A percentile compares a stretch with the other conserved stretches of the same genome.
Conservation (phyloP, 1,284 basidiomycete genomes). For the Exobasidium rhododendri region DNA sequence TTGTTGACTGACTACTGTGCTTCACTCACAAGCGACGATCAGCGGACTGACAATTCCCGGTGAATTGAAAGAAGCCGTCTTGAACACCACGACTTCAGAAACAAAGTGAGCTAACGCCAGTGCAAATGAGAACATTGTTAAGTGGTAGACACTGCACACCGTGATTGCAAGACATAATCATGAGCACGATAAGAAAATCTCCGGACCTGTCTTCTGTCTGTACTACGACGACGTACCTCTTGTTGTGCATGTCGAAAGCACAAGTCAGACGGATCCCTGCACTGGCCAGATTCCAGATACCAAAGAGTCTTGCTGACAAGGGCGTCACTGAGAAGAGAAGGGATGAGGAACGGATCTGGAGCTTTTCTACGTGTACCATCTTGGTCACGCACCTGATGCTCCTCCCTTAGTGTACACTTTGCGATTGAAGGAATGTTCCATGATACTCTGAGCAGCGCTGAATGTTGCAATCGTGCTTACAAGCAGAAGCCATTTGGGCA, state of each 20-base stretch:
- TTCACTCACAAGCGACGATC: constrained; percentile 76
- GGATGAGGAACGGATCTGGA: not conserved
- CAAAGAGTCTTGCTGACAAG: constrained; percentile 46
- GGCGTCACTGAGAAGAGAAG: constrained; percentile 33
- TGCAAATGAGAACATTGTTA: constrained; percentile 79
- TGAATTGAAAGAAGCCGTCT: constrained; percentile 66
- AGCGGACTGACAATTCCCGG: constrained; percentile 71
- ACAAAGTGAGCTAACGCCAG: constrained; percentile 85
- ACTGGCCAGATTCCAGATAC: constrained; percentile 50
- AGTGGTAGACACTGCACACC: constrained; percentile 64
- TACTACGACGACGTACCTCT: constrained; percentile 24
- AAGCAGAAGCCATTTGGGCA: constrained; percentile 48
- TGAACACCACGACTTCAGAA: constrained; percentile 79
- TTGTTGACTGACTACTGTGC: not conserved
- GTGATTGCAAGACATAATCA: not conserved
- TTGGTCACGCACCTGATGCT: constrained; percentile 23
- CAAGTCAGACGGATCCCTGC: constrained; percentile 47
- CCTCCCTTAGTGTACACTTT: constrained; percentile 43
- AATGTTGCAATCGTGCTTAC: constrained; percentile 36
- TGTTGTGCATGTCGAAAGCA: constrained; percentile 47
- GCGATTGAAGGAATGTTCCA: constrained; percentile 34
- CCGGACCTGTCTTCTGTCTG: not conserved
- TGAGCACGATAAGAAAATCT: not conserved
- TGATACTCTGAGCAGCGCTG: constrained; percentile 43
- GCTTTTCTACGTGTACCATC: not conserved